Evolutionary conservation across 345 rosid species (phyloP), one percentile per base, ranked within the genome.

Genomic region (Citrus australasica): DNA sequence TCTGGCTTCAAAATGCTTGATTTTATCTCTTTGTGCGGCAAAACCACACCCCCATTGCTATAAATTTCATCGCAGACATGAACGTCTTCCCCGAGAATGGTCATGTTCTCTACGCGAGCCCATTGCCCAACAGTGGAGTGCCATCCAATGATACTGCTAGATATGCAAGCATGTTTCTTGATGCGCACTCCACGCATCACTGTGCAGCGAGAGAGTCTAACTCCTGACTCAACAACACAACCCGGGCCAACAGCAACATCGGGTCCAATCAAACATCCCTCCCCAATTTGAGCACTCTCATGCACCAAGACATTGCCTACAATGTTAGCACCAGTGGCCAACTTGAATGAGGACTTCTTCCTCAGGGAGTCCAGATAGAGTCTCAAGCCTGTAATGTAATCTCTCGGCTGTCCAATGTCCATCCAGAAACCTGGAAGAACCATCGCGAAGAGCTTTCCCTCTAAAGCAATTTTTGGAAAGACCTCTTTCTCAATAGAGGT

Each of bases 321-420:
- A 58, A 96, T 77, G 79, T 90, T 78, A 61, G 89, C 3, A 46
- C 98, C 99, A 9, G 83, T 73, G 67, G 94, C 87, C 82, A 96
- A 58, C 75, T 82, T 92, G 30, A 86, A 74, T 9, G 98, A 87
- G 10, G 93, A 88, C 32, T 85, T 92, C 90, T 94, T 94, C 65
- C 93, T 79, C 5, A 91, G 82, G 21, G 99, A 96, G 78, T 96
- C 98, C n/a, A 96, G 90, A 82, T 96, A 96, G 69, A 96, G 99
- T 79, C 97, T 91, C 68, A 96, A 83, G 21, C 99, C 99, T 0
- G 95, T 85, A 46, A 96, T 96, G 91, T 96, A 96, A 74, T 96
- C 99, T 80, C 88, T 89, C 17, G 99, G 99, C 85, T 96, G 99
- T 73, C 99, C 99, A 62, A 96, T 92, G 87, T 96, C 99, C 99